Evolutionary conservation across 1,284 basidiomycete species (phyloP).

Genomic region (Trichosporon faecale): DNA sequence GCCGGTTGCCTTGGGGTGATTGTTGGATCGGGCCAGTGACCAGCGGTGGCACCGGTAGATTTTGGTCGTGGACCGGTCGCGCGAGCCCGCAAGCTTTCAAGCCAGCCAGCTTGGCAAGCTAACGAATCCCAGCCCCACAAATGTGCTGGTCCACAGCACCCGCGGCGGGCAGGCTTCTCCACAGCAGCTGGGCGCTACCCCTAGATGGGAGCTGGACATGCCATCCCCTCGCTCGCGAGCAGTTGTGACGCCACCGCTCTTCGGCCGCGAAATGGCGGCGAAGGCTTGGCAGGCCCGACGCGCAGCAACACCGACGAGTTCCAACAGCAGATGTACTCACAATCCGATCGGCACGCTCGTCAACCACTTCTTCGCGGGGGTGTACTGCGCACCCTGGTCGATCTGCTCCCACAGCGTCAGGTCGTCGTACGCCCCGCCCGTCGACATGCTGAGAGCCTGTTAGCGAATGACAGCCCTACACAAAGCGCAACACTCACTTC

Average conservation of each 20-base stretch:
- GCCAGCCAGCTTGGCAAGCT: too few relatives aligned
- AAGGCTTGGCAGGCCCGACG: not conserved
- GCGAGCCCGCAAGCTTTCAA: not conserved
- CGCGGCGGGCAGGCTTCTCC: not conserved
- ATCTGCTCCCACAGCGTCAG: constrained; percentile 99
- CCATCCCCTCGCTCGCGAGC: not conserved
- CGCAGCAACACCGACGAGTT: too few relatives aligned
- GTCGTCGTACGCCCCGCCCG: constrained; percentile 90
- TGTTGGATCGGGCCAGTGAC: too few relatives aligned
- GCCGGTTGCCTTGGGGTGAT: not conserved
- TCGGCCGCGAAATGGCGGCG: not conserved
- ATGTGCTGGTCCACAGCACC: too few relatives aligned
- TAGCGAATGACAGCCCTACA: constrained; percentile 4
- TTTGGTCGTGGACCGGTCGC: not conserved
- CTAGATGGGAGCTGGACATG: not conserved
- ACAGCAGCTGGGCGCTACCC: not conserved
- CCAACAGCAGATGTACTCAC: constrained; percentile 58
- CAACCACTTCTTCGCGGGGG: constrained; percentile 97
- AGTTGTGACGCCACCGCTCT: not conserved
- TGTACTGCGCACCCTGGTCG: constrained; percentile 96
- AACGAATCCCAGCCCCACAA: too few relatives aligned
- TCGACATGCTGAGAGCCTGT: constrained; percentile 52
- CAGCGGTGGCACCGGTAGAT: not conserved
- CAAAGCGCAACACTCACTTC: constrained; percentile 34
- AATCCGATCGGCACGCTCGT: constrained; percentile 84